These are phyloP conservation scores for Cucurbita argyrosperma DNA, from an alignment of 306 rosid genomes.

Conservation along the genomic window DNA sequence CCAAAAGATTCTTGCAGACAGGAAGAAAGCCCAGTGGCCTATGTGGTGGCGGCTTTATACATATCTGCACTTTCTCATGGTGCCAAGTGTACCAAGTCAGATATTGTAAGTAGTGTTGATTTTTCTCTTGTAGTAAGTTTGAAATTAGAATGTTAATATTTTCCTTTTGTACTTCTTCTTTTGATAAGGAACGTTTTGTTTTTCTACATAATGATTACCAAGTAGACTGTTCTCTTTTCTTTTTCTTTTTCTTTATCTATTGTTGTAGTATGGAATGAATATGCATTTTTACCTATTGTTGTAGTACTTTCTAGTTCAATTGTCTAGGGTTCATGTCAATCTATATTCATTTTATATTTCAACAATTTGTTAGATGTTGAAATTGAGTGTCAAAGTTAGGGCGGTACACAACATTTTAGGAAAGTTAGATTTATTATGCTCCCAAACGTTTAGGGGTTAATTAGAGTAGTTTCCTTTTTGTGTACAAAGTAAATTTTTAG, in stretches of 20 bases:
- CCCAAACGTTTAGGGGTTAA: no score
- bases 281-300: not conserved
- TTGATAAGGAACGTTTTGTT: not conserved
- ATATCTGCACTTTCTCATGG: constrained; percentile 75
- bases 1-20: constrained; percentile 33
- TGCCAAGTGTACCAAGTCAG: constrained; percentile 47
- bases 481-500: no score
- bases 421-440: no score
- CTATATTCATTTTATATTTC: not conserved
- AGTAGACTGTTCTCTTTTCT: not conserved
- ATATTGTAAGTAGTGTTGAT: constrained; percentile 46
- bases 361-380: no score
- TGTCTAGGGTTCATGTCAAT: not conserved
- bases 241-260: not conserved
- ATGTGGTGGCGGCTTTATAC: constrained; percentile 86
- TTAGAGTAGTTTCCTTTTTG: no score
- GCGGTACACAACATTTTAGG: no score
- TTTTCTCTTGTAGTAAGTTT: not conserved
- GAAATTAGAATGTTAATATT: not conserved
- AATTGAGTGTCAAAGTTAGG: no score
- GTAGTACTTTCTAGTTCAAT: not conserved
- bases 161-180: not conserved
- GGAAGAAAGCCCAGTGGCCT: constrained; percentile 87
- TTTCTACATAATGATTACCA: not conserved
- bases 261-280: not conserved